Conservation (phyloP, 2,329 filamentous ascomycete species). For the Colletotrichum tamarilloi region DNA sequence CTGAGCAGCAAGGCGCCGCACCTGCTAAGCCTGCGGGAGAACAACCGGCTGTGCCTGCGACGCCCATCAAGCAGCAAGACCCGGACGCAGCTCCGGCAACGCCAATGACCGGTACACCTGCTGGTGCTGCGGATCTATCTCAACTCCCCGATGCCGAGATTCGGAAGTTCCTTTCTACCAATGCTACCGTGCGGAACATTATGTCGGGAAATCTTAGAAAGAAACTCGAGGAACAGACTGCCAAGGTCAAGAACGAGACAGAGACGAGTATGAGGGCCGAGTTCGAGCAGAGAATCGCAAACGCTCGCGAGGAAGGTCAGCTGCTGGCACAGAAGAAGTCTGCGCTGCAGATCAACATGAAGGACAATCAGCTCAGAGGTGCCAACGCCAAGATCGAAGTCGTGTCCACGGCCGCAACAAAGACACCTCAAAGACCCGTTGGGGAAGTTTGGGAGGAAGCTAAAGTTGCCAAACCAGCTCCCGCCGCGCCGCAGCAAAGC, state of each 20-base stretch:
- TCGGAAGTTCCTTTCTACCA: constrained; percentile 66
- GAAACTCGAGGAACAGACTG: constrained; percentile 74
- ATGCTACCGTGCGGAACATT: constrained; percentile 68
- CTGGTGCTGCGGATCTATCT: constrained; percentile 51
- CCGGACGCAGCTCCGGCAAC: constrained; percentile 48
- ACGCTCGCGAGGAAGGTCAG: constrained; percentile 72
- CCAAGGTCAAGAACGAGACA: constrained; percentile 66
- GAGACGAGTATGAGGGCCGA: constrained; percentile 59
- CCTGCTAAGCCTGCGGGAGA: constrained; percentile 36
- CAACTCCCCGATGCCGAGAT: constrained; percentile 66
- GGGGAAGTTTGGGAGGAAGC: constrained; percentile 88
- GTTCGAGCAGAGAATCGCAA: constrained; percentile 63
- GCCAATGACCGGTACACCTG: constrained; percentile 44
- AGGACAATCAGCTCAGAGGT: constrained; percentile 73
- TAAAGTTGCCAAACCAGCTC: constrained; percentile 58
- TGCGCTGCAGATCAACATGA: constrained; percentile 80
- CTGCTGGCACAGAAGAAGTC: constrained; percentile 81
- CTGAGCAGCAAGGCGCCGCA: constrained; percentile 56
- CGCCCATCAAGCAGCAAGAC: constrained; percentile 52
- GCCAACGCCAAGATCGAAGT: constrained; percentile 79
- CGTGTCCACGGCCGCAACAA: constrained; percentile 83
- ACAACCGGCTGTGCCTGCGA: constrained; percentile 44
- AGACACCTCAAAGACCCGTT: constrained; percentile 87
- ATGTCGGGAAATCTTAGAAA: constrained; percentile 74
- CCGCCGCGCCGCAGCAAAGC: constrained; percentile 32